These are phyloP conservation scores for Castanospermum australe DNA, from an alignment of 306 rosid species.

Conservation along the genomic window DNA sequence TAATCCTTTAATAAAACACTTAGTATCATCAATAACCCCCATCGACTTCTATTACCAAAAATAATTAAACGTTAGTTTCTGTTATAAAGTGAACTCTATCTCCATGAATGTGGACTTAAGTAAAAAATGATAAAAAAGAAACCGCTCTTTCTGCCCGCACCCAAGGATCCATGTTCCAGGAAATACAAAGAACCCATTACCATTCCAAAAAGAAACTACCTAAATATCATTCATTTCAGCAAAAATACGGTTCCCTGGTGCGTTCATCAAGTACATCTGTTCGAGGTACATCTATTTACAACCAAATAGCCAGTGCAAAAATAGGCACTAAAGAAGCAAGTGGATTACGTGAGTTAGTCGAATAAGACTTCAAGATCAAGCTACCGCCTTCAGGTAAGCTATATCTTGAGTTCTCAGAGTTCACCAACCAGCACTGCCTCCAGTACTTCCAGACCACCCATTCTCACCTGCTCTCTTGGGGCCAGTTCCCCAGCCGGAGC, in stretches of 20 bases:
- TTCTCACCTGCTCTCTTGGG: slow-evolving; percentile 39
- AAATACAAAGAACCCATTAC: neutral
- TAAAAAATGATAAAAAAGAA: no score
- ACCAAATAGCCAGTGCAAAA: neutral
- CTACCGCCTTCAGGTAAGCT: slow-evolving; percentile 1
- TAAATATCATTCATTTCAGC: neutral
- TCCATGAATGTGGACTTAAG: no score
- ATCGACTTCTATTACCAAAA: no score
- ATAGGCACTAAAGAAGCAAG: neutral
- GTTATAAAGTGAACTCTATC: no score
- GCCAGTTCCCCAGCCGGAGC: slow-evolving; percentile 53
- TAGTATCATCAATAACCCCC: no score
- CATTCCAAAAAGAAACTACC: neutral
- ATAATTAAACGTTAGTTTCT: no score
- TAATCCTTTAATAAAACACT: no score
- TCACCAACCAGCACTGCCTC: slow-evolving; percentile 44
- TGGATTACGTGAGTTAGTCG: neutral
- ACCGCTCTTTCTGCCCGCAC: no score
- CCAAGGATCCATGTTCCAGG: neutral
- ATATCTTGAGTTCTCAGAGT: neutral
- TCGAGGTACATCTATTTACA: slow-evolving; percentile 2
- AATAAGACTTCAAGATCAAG: neutral
- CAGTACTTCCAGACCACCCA: slow-evolving; percentile 52
- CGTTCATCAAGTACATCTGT: neutral
- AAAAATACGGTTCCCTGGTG: neutral